Conservation (phyloP, 1,139 yeast genomes). For the Candida sp. region DNA sequence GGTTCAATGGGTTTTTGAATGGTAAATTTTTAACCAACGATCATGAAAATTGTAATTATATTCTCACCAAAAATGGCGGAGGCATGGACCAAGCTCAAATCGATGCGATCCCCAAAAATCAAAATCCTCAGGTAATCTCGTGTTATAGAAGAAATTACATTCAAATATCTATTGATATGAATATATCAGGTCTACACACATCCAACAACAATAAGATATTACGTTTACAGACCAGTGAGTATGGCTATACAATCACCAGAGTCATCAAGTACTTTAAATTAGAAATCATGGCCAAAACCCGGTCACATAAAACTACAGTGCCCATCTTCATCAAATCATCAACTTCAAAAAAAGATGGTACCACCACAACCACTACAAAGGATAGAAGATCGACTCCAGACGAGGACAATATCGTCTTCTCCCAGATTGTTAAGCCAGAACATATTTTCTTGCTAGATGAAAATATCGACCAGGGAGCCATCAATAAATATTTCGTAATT, state of each 20-base stretch:
- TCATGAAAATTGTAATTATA: conserved; percentile 36
- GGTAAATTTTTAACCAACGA: conserved; percentile 45
- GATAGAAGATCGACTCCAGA: conserved; percentile 6
- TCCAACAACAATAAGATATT: conserved; percentile 24
- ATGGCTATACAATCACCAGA: conserved; percentile 32
- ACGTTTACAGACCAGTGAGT: conserved; percentile 32
- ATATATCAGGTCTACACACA: conserved; percentile 25
- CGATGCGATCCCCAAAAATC: conserved; percentile 5
- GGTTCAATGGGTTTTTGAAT: conserved; percentile 36
- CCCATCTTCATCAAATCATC: conserved; percentile 29
- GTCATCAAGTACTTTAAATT: conserved; percentile 39
- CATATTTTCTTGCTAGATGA: conserved; percentile 28
- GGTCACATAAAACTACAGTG: conserved; percentile 24
- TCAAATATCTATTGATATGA: conserved; percentile 35
- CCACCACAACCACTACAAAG: conserved; percentile 6
- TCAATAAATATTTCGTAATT: conserved; percentile 33
- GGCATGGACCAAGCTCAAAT: background rate
- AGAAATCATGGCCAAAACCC: conserved; percentile 36
- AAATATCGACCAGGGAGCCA: conserved; percentile 16
- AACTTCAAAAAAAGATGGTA: conserved; percentile 20
- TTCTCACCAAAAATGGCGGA: conserved; percentile 17
- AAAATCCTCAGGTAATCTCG: conserved; percentile 38
- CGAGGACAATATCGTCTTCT: conserved; percentile 18
- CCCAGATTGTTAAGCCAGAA: conserved; percentile 19
- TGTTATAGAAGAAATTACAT: conserved; percentile 47